Evolutionary conservation across 495 filamentous ascomycete species (phyloP).

Genomic region (Rostrohypoxylon terebratum): DNA sequence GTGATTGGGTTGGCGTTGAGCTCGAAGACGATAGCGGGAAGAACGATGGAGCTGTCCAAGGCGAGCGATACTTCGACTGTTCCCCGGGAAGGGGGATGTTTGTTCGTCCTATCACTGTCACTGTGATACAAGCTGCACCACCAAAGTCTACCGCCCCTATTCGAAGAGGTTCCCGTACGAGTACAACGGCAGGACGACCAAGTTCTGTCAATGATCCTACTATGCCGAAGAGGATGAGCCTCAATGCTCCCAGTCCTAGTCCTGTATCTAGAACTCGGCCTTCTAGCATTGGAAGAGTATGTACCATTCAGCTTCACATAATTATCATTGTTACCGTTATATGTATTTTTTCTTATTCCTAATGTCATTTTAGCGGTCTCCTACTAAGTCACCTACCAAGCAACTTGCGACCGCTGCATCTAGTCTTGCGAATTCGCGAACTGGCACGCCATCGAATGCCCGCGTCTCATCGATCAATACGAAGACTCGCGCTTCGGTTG

Average conservation of each 20-base stretch:
- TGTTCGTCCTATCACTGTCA: conserved; percentile 72
- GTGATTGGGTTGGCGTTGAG: conserved; percentile 93
- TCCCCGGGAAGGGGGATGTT: conserved; percentile 88
- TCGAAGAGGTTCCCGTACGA: conserved; percentile 49
- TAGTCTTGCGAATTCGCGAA: conserved; percentile 70
- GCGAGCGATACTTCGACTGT: conserved; percentile 91
- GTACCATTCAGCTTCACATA: conserved; percentile 37
- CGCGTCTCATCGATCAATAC: conserved; percentile 55
- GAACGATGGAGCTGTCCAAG: conserved; percentile 93
- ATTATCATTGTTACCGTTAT: neutral
- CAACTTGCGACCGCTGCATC: conserved; percentile 69
- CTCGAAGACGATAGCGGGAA: conserved; percentile 86
- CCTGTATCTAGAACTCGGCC: conserved; percentile 66
- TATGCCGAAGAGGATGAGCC: conserved; percentile 71
- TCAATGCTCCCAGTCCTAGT: conserved; percentile 75
- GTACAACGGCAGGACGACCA: conserved; percentile 45
- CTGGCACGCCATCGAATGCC: conserved; percentile 67
- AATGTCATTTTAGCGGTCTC: conserved; percentile 65
- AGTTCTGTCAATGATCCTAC: conserved; percentile 60
- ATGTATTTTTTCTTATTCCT: conserved; percentile 28
- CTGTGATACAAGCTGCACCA: conserved; percentile 68
- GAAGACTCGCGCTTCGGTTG: conserved; percentile 66
- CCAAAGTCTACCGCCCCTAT: conserved; percentile 43
- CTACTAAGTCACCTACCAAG: conserved; percentile 84
- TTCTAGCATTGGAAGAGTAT: conserved; percentile 69